Evolutionary conservation across 495 filamentous ascomycete genomes (phyloP), one percentile per base, ranked within the genome.

Genomic region (Hamigera avellanea): DNA sequence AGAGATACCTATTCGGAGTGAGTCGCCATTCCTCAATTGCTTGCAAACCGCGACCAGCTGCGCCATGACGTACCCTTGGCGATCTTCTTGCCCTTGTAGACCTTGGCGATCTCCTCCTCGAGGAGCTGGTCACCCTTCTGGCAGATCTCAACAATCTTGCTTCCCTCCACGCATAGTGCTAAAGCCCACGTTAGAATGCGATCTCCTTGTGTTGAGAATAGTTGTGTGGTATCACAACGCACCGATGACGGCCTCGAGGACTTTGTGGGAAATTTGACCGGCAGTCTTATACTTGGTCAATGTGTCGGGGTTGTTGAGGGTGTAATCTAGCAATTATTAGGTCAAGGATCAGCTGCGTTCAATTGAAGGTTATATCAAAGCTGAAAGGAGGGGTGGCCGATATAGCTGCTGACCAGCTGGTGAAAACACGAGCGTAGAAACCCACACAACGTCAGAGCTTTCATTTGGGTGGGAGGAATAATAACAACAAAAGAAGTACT

Each of bases 241-340:
- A 78, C 75, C 69, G 57, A 70, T 69, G 41, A 98, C 88, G 42
- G 81, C 78, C 41, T 87, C 83, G 27, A 98, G 77, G 42, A 93
- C 88, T 65, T 86, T 91, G 56, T 95, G 84, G 26, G 91, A 91
- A 63, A 98, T 96, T 49, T 76, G 70, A 33, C 84, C 91, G 26
- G 91, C 93, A 44, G 81, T 85, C 73, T 93, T 96, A 72, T 98
- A 98, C 70, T 96, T 98, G 58, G 93, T 95, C 46, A 98, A 73
- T 45, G 87, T 94, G 50, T 96, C 89, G 34, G 91, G 87, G 71
- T 96, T 98, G 65, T 81, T 83, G 54, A 95, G 73, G 42, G 86
- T 75, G 70, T 96, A 93, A 60, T 96, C 91, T 95, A 44, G 26
- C 35, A 40, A 13, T 17, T 32, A 40, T 32, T 30, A 18, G 29